Conservation (phyloP, 2,329 filamentous ascomycete genomes). For the Pseudomassariella vexata region DNA sequence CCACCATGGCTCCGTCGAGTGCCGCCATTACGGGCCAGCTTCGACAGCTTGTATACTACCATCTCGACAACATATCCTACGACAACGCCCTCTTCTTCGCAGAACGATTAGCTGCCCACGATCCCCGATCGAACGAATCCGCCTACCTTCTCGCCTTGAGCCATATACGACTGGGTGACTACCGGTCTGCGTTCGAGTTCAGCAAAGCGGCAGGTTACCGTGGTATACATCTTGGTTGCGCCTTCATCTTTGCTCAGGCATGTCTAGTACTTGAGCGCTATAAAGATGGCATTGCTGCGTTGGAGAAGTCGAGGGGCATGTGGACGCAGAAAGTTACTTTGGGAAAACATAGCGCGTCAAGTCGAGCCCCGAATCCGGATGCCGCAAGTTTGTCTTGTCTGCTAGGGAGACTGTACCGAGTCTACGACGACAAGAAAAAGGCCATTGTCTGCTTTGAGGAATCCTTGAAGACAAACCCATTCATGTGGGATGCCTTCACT, state of each 20-base stretch:
- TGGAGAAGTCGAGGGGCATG: constrained; percentile 74
- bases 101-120: constrained; percentile 77
- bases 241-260: constrained; percentile 86
- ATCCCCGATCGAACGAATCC: constrained; percentile 74
- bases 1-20: constrained; percentile 47
- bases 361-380: constrained; percentile 72
- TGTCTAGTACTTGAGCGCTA: constrained; percentile 74
- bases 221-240: constrained; percentile 75
- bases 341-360: constrained; percentile 75
- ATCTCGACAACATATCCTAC: constrained; percentile 83
- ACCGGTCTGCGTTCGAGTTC: constrained; percentile 79
- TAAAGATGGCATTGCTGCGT: constrained; percentile 72
- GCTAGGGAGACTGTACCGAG: constrained; percentile 80
- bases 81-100: constrained; percentile 93
- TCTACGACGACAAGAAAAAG: constrained; percentile 75
- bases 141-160: constrained; percentile 79
- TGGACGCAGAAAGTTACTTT: constrained; percentile 74
- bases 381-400: constrained; percentile 77
- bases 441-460: constrained; percentile 85
- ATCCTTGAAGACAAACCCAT: constrained; percentile 81
- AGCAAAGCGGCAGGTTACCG: constrained; percentile 66
- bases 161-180: constrained; percentile 75
- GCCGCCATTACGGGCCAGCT: constrained; percentile 46
- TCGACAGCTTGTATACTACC: constrained; percentile 57
- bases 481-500: constrained; percentile 97